Base-by-base conservation (phyloP, 1,139 yeast genomes). In the Diutina neorugosa region DNA sequence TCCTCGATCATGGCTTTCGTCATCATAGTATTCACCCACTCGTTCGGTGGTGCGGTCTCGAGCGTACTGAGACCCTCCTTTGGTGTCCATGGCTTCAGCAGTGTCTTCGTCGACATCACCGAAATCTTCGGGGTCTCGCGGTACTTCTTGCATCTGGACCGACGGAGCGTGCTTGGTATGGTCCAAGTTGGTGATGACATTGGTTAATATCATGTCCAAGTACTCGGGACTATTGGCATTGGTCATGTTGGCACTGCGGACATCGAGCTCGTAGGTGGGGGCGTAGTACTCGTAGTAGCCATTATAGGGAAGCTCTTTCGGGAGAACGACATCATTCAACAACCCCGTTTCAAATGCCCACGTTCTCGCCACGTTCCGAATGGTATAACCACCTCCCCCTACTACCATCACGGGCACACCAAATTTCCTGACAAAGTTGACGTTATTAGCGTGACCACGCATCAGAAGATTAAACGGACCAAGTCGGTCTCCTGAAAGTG, bases 1-100 rank as follows among this genome's bases (percentile, higher is more conserved):
- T 4, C 76, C 79, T 48, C 65, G 65, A 53, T 78, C 80, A 57
- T 76, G 76, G 46, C 78, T 82, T 53, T 80, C 85, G n/a, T 46
- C 50, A 19, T 46, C 50, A 18, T 46, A 46, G 21, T 23, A 46
- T n/a, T 46, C 50, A 14, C 40, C 50, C 2, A 2, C 9, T 2
- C 21, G 50, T 16, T 25, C 21, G 8, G 16, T 16, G 11, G 12
- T 34, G 14, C 21, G 19, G 27, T 46, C 50, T 2, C 50, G 2
- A 27, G 50, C 50, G 8, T 16, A 46, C 14, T 46, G 40, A 5
- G 40, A 27, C 16, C 50, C 50, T 2, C 50, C 50, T 16, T 46
- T 46, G 50, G 50, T 46, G 34, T 46, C 50, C 14, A 46, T 16
- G n/a, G 50, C 40, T 11, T n/a, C 40, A n/a, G 20, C 40, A 1